Conservation (phyloP, 208 protist genomes). For the Angomonas deanei region DNA sequence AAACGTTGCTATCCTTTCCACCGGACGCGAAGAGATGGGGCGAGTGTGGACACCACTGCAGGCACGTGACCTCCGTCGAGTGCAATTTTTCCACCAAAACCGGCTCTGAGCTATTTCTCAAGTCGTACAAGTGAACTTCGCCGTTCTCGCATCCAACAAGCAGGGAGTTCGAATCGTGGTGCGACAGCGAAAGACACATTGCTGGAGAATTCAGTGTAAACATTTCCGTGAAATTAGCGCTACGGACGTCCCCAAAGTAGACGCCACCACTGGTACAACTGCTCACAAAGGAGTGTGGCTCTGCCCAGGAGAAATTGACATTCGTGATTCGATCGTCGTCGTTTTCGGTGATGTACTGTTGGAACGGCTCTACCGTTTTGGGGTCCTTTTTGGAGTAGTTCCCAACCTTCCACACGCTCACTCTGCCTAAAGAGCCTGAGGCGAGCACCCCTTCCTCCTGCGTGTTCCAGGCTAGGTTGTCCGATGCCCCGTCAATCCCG, state of each 20-base stretch:
- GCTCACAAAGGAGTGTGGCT: slow-evolving; percentile 37
- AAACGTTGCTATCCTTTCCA: slow-evolving; percentile 68
- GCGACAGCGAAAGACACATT: slow-evolving; percentile 44
- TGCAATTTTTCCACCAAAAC: slow-evolving; percentile 47
- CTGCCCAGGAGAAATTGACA: slow-evolving; percentile 61
- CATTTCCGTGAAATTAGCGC: slow-evolving; percentile 25
- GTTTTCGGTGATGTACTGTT: slow-evolving; percentile 36
- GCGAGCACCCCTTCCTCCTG: slow-evolving; percentile 48
- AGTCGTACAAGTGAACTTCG: slow-evolving; percentile 58
- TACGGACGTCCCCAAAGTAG: slow-evolving; percentile 47
- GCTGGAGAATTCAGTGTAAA: slow-evolving; percentile 34
- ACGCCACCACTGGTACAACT: slow-evolving; percentile 42
- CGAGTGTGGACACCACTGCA: slow-evolving; percentile 86
- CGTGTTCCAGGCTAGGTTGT: slow-evolving; percentile 77
- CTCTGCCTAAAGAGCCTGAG: slow-evolving; percentile 44
- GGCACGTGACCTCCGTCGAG: slow-evolving; percentile 45
- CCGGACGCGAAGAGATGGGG: slow-evolving; percentile 72
- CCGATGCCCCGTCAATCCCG: slow-evolving; percentile 46
- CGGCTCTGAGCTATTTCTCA: slow-evolving; percentile 46
- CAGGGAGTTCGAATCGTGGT: slow-evolving; percentile 44
- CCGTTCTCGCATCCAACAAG: slow-evolving; percentile 57
- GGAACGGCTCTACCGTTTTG: slow-evolving; percentile 38
- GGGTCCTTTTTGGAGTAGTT: slow-evolving; percentile 64
- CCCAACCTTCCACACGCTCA: slow-evolving; percentile 74
- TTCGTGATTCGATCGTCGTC: slow-evolving; percentile 47